These are phyloP conservation scores for Ammopiptanthus mongolicus DNA, from an alignment of 306 rosid species.

Conservation along the genomic window DNA sequence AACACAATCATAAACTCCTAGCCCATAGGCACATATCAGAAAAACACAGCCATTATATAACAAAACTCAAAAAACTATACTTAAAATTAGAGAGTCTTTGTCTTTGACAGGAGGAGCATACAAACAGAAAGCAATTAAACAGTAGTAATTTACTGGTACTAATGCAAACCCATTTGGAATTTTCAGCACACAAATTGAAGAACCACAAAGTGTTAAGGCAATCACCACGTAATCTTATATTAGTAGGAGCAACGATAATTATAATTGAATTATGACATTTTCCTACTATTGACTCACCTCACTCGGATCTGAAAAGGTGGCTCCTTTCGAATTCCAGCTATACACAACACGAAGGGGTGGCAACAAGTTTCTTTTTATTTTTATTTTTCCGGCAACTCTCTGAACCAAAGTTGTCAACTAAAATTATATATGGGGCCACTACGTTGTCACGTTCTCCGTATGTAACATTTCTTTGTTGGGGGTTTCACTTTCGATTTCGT, in stretches of 20 bases:
- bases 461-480: background rate
- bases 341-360: background rate
- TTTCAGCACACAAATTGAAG: background rate
- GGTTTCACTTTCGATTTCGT: background rate
- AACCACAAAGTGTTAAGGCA: background rate
- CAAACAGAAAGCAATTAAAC: background rate
- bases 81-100: background rate
- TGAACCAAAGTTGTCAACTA: background rate
- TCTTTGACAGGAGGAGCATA: background rate
- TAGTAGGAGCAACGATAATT: background rate
- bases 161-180: background rate
- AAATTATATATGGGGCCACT: background rate
- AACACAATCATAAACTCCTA: background rate
- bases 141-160: background rate
- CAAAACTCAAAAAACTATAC: slow-evolving; percentile 9
- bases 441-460: too few relatives aligned
- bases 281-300: slow-evolving; percentile 19
- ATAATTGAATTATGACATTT: background rate
- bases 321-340: background rate
- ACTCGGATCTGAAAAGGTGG: slow-evolving; percentile 29
- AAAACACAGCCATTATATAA: background rate
- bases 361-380: background rate
- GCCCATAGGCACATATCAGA: background rate
- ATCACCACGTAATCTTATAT: background rate
- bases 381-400: background rate